A percentile compares a stretch with the other conserved stretches of the same genome.
Conservation (phyloP, 345 rosid genomes). For the Garcia nutans region DNA sequence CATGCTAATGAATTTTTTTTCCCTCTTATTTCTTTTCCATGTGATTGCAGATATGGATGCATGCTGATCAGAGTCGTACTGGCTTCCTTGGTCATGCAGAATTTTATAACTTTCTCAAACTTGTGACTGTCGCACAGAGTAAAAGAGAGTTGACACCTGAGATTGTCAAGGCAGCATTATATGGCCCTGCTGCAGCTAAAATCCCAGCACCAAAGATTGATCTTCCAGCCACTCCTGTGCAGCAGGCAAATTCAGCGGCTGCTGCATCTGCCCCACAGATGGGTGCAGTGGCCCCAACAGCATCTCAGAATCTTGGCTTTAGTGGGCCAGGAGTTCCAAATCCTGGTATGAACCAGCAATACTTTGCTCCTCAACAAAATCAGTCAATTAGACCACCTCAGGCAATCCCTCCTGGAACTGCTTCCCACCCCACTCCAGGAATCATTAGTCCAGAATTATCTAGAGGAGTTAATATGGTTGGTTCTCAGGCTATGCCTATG, state of each 20-base stretch:
- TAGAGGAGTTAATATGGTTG: constrained; percentile 45
- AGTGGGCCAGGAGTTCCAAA: constrained; percentile 64
- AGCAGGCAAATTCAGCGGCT: constrained; percentile 39
- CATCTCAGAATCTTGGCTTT: constrained; percentile 50
- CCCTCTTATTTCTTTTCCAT: background rate
- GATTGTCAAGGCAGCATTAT: constrained; percentile 88
- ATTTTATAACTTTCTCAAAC: constrained; percentile 82
- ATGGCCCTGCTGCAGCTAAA: constrained; percentile 94
- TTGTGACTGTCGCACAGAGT: constrained; percentile 97
- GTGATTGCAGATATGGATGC: constrained; percentile 73
- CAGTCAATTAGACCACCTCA: constrained; percentile 55
- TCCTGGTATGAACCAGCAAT: constrained; percentile 43
- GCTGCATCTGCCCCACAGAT: constrained; percentile 41
- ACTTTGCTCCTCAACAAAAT: constrained; percentile 56
- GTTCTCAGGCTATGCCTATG: constrained; percentile 40
- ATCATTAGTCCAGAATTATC: constrained; percentile 43
- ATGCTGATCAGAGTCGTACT: constrained; percentile 69
- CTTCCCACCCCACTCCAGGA: constrained; percentile 49
- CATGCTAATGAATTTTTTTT: background rate
- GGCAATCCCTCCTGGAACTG: constrained; percentile 46
- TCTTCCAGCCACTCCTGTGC: constrained; percentile 53
- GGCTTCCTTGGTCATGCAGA: constrained; percentile 86
- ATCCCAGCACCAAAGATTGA: constrained; percentile 91
- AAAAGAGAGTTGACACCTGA: constrained; percentile 91
- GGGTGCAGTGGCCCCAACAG: constrained; percentile 33